These are phyloP conservation scores for Botrytis pseudocinerea DNA, from an alignment of 2,329 filamentous ascomycete genomes.

Conservation along the genomic window DNA sequence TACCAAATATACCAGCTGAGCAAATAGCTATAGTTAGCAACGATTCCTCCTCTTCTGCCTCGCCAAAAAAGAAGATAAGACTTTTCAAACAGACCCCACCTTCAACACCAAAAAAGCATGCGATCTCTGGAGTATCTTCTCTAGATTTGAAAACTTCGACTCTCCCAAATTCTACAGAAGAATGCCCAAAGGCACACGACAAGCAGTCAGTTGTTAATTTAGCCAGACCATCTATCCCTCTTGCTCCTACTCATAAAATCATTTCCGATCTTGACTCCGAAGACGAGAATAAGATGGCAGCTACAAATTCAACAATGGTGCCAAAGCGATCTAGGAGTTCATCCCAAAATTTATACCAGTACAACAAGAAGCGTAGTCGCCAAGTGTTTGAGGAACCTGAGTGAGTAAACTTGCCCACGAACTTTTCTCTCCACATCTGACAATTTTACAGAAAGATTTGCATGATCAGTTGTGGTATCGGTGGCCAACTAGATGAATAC, in stretches of 20 bases:
- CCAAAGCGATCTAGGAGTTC: too few relatives aligned
- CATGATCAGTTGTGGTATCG: neutral
- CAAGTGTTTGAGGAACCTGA: neutral
- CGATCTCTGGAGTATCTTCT: neutral
- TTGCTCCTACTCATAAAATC: neutral
- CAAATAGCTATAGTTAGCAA: too few relatives aligned
- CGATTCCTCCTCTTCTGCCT: neutral
- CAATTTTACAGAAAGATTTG: neutral
- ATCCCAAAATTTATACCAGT: neutral
- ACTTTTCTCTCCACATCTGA: neutral
- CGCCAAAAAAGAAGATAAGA: neutral
- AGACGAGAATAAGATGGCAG: too few relatives aligned
- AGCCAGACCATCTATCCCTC: neutral
- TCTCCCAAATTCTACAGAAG: neutral
- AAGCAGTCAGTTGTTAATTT: neutral
- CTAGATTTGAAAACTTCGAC: neutral
- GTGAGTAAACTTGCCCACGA: neutral
- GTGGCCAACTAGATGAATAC: neutral
- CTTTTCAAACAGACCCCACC: neutral
- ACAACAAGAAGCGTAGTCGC: neutral
- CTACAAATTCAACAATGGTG: neutral
- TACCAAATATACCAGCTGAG: neutral
- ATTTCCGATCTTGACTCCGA: neutral
- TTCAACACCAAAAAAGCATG: neutral
- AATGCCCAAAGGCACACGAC: neutral